phyloP scores from a whole-genome alignment of 1,284 basidiomycete species.

The Chalciporus sp. region DNA sequence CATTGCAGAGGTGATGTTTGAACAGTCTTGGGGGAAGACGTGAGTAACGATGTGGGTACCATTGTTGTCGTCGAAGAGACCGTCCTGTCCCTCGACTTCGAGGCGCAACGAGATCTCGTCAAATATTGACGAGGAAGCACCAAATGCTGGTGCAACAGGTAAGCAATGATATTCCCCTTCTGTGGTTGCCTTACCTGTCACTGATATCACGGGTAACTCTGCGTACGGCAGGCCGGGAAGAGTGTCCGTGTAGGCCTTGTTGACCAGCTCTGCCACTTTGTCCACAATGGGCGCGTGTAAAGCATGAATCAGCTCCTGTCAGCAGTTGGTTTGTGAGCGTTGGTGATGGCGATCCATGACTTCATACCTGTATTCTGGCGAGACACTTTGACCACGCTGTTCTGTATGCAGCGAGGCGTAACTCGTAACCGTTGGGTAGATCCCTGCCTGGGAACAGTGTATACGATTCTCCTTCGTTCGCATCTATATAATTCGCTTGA shows the following conservation, averaged over 20 bases:
- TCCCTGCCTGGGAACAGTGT: constrained; percentile 38
- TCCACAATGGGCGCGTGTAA: constrained; percentile 48
- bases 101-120: constrained; percentile 44
- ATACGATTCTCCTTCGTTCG: constrained; percentile 15
- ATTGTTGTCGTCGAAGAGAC: constrained; percentile 30
- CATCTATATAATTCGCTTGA: constrained; percentile 14
- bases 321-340: constrained; percentile 1
- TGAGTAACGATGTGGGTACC: constrained; percentile 43
- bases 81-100: constrained; percentile 30
- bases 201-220: constrained; percentile 56
- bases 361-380: constrained; percentile 46
- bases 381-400: constrained; percentile 53
- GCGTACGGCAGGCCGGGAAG: constrained; percentile 50
- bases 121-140: constrained; percentile 41
- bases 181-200: constrained; percentile 48
- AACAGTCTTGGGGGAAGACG: constrained; percentile 59
- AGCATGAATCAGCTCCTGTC: constrained; percentile 45
- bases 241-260: constrained; percentile 41
- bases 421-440: constrained; percentile 40
- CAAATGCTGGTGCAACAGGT: constrained; percentile 31
- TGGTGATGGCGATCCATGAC: neutral
- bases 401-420: constrained; percentile 50
- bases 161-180: constrained; percentile 4
- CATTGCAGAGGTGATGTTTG: constrained; percentile 55
- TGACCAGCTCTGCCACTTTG: constrained; percentile 43